Evolutionary conservation across 176 grass and related monocot species (phyloP), one percentile per base, ranked within the genome.

Genomic region (Tuctoria greenei): DNA sequence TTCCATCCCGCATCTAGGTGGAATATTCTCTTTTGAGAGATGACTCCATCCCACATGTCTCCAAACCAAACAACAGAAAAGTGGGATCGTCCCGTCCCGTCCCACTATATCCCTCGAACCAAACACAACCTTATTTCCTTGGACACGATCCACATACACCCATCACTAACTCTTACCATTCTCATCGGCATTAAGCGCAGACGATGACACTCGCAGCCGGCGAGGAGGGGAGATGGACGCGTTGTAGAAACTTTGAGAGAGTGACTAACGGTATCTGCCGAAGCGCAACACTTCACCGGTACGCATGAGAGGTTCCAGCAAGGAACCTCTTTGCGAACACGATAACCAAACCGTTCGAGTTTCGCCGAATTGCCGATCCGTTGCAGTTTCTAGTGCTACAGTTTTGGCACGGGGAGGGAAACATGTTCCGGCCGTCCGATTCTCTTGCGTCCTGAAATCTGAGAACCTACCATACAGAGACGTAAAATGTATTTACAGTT

Each of bases 351-450:
- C 15, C 7, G 0, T 40, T 51, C 7, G 6, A 63, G 8, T 8
- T 25, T 61, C 10, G 57, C 38, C 71, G 23, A 40, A 49, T 52
- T 38, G 58, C 59, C 37, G 10, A 81, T 44, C 59, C 59, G 9
- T n/a, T 38, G 49, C 23, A 6, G 72, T 20, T 35, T 66, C 14
- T 25, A 49, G n/a, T 16, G 9, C 25, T 10, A 35, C 36, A 18
- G 25, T 46, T 82, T 13, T 10, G 49, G 38, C 79, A 82, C 70
- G 61, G 56, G 61, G 37, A 34, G n/a, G n/a, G n/a, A n/a, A n/a
- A 65, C 43, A 65, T 41, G 23, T 9, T 31, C 4, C 40, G 21
- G 25, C 41, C 10, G 38, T 25, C 18, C 42, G 42, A 16, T 14
- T 7, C 40, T 16, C 8, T 28, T 28, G 24, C 18, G 55, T 61